These are phyloP conservation scores for Rubia yunnanensis DNA, from an alignment of 257 asterid species.

Conservation along the genomic window DNA sequence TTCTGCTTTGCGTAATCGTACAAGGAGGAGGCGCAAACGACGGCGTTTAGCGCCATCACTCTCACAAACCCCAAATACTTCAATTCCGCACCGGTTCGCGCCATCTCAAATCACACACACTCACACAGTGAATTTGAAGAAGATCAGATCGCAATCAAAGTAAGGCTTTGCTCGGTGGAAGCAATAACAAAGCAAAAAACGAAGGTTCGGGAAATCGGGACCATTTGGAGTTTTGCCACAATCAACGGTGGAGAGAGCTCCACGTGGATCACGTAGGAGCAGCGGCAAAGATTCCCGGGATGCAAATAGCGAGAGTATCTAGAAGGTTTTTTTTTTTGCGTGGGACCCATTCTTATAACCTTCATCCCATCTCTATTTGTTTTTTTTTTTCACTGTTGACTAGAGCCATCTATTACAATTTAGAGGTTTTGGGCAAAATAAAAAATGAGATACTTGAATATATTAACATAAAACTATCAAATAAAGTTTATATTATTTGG, in stretches of 20 bases:
- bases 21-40: slow-evolving; percentile 35
- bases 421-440: too few species aligned
- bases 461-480: too few species aligned
- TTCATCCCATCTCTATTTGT: too few species aligned
- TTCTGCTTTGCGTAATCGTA: slow-evolving; percentile 57
- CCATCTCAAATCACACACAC: slow-evolving; percentile 39
- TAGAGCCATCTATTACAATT: too few species aligned
- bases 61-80: slow-evolving; percentile 57
- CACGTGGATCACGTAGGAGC: not conserved
- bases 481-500: too few species aligned
- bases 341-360: too few species aligned
- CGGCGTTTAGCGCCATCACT: slow-evolving; percentile 40
- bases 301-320: not conserved
- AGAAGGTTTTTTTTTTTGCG: not conserved
- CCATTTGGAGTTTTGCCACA: not conserved
- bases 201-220: not conserved
- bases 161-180: not conserved
- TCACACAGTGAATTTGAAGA: not conserved
- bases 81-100: slow-evolving; percentile 30
- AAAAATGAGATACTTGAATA: too few species aligned
- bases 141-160: not conserved
- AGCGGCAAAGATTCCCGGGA: not conserved
- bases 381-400: too few species aligned
- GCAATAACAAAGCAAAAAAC: not conserved
- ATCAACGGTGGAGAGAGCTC: not conserved